Conservation (phyloP, 805 yeast genomes). For the Candida schatavii region DNA sequence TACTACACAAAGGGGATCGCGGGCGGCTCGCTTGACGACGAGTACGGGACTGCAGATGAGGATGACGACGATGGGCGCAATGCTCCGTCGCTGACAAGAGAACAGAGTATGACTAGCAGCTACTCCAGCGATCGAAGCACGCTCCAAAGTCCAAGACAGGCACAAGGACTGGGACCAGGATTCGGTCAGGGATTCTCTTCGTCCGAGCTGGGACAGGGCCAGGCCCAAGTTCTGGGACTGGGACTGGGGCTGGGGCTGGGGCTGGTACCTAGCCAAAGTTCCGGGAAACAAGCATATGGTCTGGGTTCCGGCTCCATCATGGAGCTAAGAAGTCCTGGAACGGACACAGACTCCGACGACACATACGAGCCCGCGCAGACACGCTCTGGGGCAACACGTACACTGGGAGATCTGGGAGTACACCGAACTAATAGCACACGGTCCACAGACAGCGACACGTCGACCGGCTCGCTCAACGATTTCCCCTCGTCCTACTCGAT, state of each 20-base stretch:
- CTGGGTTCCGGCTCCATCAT: background rate
- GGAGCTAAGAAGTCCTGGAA: too few species aligned
- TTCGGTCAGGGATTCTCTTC: background rate
- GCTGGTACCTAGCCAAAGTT: background rate
- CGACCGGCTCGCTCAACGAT: slow-evolving; percentile 1
- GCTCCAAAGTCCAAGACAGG: background rate
- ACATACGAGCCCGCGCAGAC: too few species aligned
- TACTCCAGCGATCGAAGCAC: background rate
- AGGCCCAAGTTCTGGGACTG: too few species aligned
- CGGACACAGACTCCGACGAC: too few species aligned
- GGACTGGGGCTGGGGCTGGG: too few species aligned
- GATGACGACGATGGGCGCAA: slow-evolving; percentile 12
- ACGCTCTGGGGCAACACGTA: too few species aligned
- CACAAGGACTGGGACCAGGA: background rate
- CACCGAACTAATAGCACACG: background rate
- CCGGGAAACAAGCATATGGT: background rate
- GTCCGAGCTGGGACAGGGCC: background rate
- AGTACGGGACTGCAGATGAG: slow-evolving; percentile 21
- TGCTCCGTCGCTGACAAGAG: background rate
- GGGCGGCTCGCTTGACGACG: slow-evolving; percentile 30
- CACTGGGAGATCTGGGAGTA: too few species aligned
- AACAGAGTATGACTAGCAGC: background rate
- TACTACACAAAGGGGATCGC: slow-evolving; percentile 68
- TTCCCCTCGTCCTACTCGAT: background rate
- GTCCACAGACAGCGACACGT: background rate